Base-by-base conservation (phyloP, 2,329 filamentous ascomycete species). In the Lachnellula occidentalis region DNA sequence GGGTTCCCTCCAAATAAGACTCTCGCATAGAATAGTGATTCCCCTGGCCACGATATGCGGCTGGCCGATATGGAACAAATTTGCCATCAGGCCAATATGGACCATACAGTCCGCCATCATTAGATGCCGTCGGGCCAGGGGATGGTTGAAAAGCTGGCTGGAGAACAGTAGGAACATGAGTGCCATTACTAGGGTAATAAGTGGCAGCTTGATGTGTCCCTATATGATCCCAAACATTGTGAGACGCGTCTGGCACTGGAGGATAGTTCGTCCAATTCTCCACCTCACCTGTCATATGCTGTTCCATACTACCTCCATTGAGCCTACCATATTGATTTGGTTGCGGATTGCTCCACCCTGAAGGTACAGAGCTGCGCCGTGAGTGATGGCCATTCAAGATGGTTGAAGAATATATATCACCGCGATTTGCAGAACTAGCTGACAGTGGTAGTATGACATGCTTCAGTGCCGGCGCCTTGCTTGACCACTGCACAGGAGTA, bases 381-480 rank as follows among this genome's bases (percentile, higher is more conserved):
- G 34, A 50, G 19, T 53, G 53, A 12, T 53, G 48, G 22, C 61
- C 58, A 45, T 59, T 54, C 31, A 51, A 46, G 36, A 36, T 22
- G 34, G 45, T 15, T 24, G 42, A 17, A 14, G 55, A 37, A 50
- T 56, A 60, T 46, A 45, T 53, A 7, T 36, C 46, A 51, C 31
- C 54, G 4, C 58, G 58, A 34, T n/a, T 48, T 22, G 51, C 31
- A n/a, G 57, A 54, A n/a, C n/a, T 19, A 31, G 45, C 64, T 19
- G 75, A 72, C 27, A 79, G 72, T 34, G 89, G 85, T 27, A 95
- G 76, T 19, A 94, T 77, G 68, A 96, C 83, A 68, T 96, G 91
- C 72, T 96, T 96, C 46, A 83, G 76, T 1, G 89, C 86, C 37
- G 88, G 89, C 5, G 87, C 86, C 37, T 88, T 87, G 36, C 85